phyloP scores from a whole-genome alignment of 108 stramenopile genomes.

The Aurantiochytrium sp. region DNA sequence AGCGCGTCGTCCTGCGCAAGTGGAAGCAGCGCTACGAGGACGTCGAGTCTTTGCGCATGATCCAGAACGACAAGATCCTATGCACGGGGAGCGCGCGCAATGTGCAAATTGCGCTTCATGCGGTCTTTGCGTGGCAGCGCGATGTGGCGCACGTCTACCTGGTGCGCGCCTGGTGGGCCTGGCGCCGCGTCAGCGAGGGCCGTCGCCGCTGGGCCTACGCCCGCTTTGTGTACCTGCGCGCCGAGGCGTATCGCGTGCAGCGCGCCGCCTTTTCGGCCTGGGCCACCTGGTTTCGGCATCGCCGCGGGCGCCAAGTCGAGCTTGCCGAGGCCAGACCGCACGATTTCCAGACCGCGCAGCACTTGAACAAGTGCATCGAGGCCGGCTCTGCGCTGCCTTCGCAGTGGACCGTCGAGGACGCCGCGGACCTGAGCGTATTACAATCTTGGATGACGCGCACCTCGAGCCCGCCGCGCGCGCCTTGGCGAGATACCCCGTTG shows the following conservation, averaged over 20 bases:
- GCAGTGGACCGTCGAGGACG: background rate
- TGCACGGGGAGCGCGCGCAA: background rate
- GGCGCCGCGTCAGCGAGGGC: background rate
- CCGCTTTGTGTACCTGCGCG: background rate
- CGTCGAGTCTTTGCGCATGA: background rate
- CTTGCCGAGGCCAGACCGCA: too few species aligned
- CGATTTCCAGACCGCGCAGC: background rate
- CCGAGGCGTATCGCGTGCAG: background rate
- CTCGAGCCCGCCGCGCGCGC: background rate
- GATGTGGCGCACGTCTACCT: background rate
- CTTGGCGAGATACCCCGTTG: background rate
- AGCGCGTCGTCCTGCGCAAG: background rate
- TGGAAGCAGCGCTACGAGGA: conserved; percentile 7
- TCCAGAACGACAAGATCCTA: background rate
- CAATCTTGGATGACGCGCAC: background rate
- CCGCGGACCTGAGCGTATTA: background rate
- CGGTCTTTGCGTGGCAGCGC: background rate
- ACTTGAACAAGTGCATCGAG: background rate
- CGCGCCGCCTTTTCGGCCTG: background rate
- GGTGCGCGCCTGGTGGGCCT: background rate
- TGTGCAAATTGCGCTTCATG: background rate
- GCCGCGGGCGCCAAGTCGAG: background rate
- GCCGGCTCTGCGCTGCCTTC: background rate
- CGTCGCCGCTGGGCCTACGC: background rate
- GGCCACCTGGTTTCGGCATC: background rate